Conservation (phyloP, 192 early-diverging fungal genomes). For the Phlyctochytrium bullatum region DNA sequence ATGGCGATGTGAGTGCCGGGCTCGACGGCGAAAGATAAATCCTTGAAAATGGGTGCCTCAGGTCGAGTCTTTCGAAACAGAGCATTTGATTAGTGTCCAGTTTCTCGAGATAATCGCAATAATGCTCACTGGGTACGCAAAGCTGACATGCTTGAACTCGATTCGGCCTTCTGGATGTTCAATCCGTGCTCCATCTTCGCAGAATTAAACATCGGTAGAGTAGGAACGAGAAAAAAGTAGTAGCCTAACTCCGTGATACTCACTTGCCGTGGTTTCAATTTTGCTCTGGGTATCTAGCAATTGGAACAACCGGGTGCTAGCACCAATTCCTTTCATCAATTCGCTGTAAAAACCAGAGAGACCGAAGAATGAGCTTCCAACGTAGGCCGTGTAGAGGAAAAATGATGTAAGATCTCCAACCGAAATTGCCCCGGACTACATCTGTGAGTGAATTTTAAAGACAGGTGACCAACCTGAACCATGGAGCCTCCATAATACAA, state of each 20-base stretch:
- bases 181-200: slow-evolving; percentile 17
- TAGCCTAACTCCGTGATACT: background rate
- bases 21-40: slow-evolving; percentile 63
- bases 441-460: background rate
- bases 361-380: slow-evolving; percentile 31
- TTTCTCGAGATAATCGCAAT: background rate
- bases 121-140: slow-evolving; percentile 38
- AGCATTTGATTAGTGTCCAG: background rate
- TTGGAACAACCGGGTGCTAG: slow-evolving; percentile 31
- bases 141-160: slow-evolving; percentile 38
- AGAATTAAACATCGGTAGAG: slow-evolving; percentile 4
- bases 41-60: slow-evolving; percentile 72
- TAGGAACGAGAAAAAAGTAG: background rate
- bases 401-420: slow-evolving; percentile 41
- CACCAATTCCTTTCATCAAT: slow-evolving; percentile 42
- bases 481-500: slow-evolving; percentile 45
- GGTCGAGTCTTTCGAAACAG: slow-evolving; percentile 33
- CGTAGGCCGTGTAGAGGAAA: slow-evolving; percentile 35
- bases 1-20: slow-evolving; percentile 78
- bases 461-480: slow-evolving; percentile 17
- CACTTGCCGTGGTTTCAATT: slow-evolving; percentile 14
- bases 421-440: slow-evolving; percentile 18
- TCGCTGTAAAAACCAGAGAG: slow-evolving; percentile 29
- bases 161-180: slow-evolving; percentile 21
- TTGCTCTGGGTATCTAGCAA: slow-evolving; percentile 23